Evolutionary conservation across 192 early-diverging fungal species (phyloP).

Genomic region (Thamnidium elegans): DNA sequence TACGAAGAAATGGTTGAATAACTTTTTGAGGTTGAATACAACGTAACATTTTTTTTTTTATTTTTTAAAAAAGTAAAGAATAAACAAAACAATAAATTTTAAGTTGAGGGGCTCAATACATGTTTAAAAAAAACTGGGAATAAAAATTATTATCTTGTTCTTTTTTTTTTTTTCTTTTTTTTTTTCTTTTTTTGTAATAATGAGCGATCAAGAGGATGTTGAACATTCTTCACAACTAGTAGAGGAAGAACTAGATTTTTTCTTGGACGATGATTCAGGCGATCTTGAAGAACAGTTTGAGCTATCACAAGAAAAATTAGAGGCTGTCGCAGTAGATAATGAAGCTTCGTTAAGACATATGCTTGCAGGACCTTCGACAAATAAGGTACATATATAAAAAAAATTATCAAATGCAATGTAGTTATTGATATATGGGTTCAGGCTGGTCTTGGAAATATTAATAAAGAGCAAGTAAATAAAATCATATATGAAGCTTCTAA

Average conservation of each 20-base stretch:
- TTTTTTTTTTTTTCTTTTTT: too few species aligned
- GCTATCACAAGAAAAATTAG: neutral
- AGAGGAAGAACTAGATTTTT: slow-evolving; percentile 26
- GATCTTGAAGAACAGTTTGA: neutral
- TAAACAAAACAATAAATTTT: neutral
- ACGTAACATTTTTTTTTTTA: too few species aligned
- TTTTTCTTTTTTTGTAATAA: neutral
- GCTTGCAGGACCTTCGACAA: slow-evolving; percentile 29
- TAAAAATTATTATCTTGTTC: too few species aligned
- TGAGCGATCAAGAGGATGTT: neutral
- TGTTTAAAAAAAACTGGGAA: too few species aligned
- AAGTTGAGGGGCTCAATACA: neutral
- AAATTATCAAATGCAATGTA: too few species aligned
- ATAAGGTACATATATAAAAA: slow-evolving; percentile 14
- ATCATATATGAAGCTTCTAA: slow-evolving; percentile 63
- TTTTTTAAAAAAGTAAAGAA: neutral
- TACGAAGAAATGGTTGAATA: too few species aligned
- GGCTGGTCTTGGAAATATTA: slow-evolving; percentile 45
- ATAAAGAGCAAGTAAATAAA: slow-evolving; percentile 48
- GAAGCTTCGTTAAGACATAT: slow-evolving; percentile 16
- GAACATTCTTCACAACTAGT: slow-evolving; percentile 23
- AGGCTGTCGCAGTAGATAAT: neutral
- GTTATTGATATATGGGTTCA: neutral
- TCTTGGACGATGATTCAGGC: slow-evolving; percentile 13
- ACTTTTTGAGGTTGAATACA: too few species aligned